Conservation (phyloP, 495 filamentous ascomycete genomes). For the Aspergillus sclerotiicarbonarius region DNA sequence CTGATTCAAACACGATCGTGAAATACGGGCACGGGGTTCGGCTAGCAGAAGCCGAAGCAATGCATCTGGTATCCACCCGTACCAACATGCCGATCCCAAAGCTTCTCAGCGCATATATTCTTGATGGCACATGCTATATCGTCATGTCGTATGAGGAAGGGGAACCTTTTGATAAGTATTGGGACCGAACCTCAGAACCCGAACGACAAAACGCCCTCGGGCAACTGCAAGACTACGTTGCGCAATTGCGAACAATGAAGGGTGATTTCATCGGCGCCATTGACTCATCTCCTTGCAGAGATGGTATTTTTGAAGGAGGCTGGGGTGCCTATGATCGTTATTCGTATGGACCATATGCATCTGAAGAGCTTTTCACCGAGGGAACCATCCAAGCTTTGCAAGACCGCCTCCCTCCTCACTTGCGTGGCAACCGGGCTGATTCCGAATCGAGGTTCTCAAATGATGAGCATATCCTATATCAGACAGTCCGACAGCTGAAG, state of each 20-base stretch:
- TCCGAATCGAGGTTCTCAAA: conserved; percentile 14
- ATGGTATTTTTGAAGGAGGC: conserved; percentile 17
- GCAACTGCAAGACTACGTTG: conserved; percentile 13
- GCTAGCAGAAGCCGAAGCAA: conserved; percentile 17
- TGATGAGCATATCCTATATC: conserved; percentile 16
- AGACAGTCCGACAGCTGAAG: conserved; percentile 9
- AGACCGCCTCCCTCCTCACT: conserved; percentile 12
- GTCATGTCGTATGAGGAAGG: conserved; percentile 18
- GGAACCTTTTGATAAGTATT: conserved; percentile 12
- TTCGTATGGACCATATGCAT: conserved; percentile 18
- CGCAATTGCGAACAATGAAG: conserved; percentile 12
- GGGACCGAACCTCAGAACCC: conserved; percentile 9
- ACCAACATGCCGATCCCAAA: conserved; percentile 14
- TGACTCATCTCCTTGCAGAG: conserved; percentile 14
- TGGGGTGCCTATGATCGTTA: conserved; percentile 9
- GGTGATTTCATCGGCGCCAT: conserved; percentile 15
- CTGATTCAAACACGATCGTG: conserved; percentile 14
- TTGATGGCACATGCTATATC: conserved; percentile 13
- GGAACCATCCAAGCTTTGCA: conserved; percentile 17
- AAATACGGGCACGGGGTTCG: conserved; percentile 18
- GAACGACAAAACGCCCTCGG: conserved; percentile 9
- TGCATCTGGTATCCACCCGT: conserved; percentile 12
- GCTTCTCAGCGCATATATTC: conserved; percentile 17
- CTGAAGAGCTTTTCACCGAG: conserved; percentile 17
- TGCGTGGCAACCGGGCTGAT: conserved; percentile 5